Base-by-base conservation (phyloP, 257 asterid genomes). In the Knoxia roxburghii region DNA sequence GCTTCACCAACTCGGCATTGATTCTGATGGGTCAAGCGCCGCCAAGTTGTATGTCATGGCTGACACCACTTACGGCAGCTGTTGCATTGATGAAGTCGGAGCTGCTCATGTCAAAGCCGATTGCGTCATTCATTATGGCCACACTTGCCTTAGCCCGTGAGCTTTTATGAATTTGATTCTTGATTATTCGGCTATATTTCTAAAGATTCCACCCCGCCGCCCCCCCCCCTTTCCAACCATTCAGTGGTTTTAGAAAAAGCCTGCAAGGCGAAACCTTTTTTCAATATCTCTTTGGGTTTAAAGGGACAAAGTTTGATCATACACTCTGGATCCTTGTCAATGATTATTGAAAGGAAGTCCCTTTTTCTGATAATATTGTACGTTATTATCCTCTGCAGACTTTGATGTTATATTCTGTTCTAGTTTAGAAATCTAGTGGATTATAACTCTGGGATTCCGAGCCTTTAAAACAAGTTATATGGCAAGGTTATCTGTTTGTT, bases 1-100 rank as follows among this genome's bases (percentile, higher is more conserved):
- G 72, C 74, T 88, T 70, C 73, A 65, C 18, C 0, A 53, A 20
- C 67, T 23, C 56, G 18, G 26, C 67, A 62, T 37, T 43, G 61
- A 58, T 29, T 61, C 62, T 14, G 70, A 62, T 64, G 50, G 37
- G 46, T 24, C 61, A 46, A 50, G 23, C 55, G 75, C 72, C 8
- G 88, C 83, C 43, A 87, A 83, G 81, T 56, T 93, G 81, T 93
- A 85, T 29, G 95, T 93, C 68, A 93, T 93, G 97, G 99, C 97
- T 6, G 99, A 93, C 72, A 93, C 99, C 6, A 82, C 95, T 57
- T 93, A 88, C 48, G 97, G 96, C 8, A 90, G 92, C 82, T 93
- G 97, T 77, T 93, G 99, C 51, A 89, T 90, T 1, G 99, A 93
- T 70, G 99, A 93, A 81, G 97, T 93, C 45, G 99, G 96, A 23